These are phyloP conservation scores for Helotiales sp. DNA, from an alignment of 2,329 filamentous ascomycete genomes.

Conservation along the genomic window DNA sequence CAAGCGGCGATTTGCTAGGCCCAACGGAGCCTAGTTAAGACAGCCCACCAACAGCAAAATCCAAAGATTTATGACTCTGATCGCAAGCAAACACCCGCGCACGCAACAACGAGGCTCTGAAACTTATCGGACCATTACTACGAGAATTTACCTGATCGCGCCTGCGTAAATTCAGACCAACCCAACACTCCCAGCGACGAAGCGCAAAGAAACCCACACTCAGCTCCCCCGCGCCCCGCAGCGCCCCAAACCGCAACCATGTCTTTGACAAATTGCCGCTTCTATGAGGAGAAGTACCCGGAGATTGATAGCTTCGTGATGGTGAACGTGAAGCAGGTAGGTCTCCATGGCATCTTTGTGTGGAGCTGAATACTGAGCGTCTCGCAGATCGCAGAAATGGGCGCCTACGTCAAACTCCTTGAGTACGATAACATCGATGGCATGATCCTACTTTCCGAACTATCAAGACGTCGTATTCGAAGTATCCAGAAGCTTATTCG, in stretches of 20 bases:
- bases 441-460: conserved; percentile 98
- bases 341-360: conserved; percentile 28
- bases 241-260: conserved; percentile 53
- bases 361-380: conserved; percentile 12
- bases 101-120: not conserved
- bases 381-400: conserved; percentile 93
- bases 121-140: not conserved
- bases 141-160: not conserved
- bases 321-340: conserved; percentile 98
- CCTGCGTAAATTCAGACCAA: not conserved
- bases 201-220: conserved; percentile 17
- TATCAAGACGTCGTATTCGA: conserved; percentile 96
- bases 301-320: conserved; percentile 99
- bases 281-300: conserved; percentile 96
- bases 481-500: conserved; percentile 99
- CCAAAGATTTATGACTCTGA: conserved; percentile 20
- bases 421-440: conserved; percentile 99
- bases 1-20: not conserved
- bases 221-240: conserved; percentile 7
- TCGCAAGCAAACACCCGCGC: not conserved
- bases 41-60: conserved; percentile 16
- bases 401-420: conserved; percentile 97
- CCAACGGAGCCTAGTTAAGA: conserved; percentile 5
- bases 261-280: conserved; percentile 95
- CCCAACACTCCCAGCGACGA: conserved; percentile 12